Evolutionary conservation across 2,329 filamentous ascomycete genomes (phyloP).

Genomic region (Colletotrichum sp.): DNA sequence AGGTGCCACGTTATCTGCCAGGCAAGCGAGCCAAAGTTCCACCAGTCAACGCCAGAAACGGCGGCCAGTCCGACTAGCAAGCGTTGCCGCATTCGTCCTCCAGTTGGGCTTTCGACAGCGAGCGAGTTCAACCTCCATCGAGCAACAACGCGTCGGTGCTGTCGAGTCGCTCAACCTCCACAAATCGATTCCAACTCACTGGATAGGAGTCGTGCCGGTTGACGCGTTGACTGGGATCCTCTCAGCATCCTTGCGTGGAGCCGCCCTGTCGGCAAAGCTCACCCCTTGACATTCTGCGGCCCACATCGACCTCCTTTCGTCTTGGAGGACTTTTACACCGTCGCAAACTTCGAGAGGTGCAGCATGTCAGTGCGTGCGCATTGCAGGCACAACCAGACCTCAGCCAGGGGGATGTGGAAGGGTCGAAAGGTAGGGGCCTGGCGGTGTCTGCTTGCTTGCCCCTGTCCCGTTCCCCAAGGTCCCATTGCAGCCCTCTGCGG

Average conservation of each 20-base stretch:
- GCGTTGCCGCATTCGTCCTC: neutral
- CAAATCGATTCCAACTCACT: neutral
- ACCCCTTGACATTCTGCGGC: neutral
- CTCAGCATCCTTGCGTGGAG: neutral
- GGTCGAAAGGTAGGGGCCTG: neutral
- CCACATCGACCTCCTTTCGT: neutral
- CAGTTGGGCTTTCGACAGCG: neutral
- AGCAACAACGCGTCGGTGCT: neutral
- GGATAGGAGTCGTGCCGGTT: neutral
- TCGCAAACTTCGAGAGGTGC: slow-evolving; percentile 7
- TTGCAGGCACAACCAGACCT: slow-evolving; percentile 4
- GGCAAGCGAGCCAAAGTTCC: neutral
- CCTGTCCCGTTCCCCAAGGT: neutral
- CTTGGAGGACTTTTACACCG: neutral
- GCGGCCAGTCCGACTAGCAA: neutral
- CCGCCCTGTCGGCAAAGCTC: neutral
- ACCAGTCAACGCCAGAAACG: slow-evolving; percentile 4
- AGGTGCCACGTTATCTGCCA: slow-evolving; percentile 1
- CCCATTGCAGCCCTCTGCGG: neutral
- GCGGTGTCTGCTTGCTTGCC: neutral
- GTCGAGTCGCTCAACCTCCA: neutral
- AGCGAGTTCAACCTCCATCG: neutral
- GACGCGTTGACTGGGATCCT: neutral
- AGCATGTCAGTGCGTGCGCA: slow-evolving; percentile 15
- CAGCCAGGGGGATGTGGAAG: neutral